phyloP scores from a whole-genome alignment of 1,284 basidiomycete genomes.

The Waitea zeae region DNA sequence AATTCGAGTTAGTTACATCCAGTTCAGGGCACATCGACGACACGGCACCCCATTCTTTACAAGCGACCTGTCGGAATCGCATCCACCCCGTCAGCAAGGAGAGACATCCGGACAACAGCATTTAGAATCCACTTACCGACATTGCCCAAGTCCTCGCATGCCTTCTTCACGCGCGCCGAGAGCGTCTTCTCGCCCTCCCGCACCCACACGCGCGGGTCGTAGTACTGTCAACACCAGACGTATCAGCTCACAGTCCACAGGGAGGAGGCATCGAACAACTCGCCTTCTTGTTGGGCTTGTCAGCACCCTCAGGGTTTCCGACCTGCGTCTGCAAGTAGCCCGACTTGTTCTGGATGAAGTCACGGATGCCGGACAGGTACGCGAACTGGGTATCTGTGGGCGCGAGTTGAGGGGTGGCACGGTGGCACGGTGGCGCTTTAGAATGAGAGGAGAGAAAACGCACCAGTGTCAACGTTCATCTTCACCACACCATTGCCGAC shows the following conservation, averaged over 20 bases:
- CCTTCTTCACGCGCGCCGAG: conserved; percentile 74
- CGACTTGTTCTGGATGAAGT: conserved; percentile 74
- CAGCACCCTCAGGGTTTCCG: conserved; percentile 84
- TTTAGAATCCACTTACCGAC: too few species aligned
- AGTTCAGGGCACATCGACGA: too few species aligned
- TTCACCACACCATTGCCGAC: conserved; percentile 90
- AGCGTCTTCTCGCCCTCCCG: conserved; percentile 98
- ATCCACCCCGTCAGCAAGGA: too few species aligned
- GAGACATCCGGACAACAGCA: too few species aligned
- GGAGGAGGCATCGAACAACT: conserved; percentile 5
- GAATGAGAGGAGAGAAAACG: conserved; percentile 7
- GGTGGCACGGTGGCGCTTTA: background rate
- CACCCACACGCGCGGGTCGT: conserved; percentile 95
- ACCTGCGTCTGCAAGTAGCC: conserved; percentile 80
- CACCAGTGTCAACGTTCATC: conserved; percentile 89
- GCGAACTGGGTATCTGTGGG: conserved; percentile 76
- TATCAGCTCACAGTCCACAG: background rate
- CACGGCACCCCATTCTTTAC: too few species aligned
- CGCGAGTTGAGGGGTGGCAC: background rate
- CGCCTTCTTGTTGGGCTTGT: conserved; percentile 98
- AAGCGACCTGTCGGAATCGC: too few species aligned
- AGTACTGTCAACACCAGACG: conserved; percentile 31
- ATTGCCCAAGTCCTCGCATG: conserved; percentile 83
- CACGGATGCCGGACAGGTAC: conserved; percentile 82
- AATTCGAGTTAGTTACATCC: too few species aligned